Percentiles rank a stretch among this genome's conserved stretches.
phyloP scores from a whole-genome alignment of 805 yeast genomes.

The Isabelozyma heimii region DNA sequence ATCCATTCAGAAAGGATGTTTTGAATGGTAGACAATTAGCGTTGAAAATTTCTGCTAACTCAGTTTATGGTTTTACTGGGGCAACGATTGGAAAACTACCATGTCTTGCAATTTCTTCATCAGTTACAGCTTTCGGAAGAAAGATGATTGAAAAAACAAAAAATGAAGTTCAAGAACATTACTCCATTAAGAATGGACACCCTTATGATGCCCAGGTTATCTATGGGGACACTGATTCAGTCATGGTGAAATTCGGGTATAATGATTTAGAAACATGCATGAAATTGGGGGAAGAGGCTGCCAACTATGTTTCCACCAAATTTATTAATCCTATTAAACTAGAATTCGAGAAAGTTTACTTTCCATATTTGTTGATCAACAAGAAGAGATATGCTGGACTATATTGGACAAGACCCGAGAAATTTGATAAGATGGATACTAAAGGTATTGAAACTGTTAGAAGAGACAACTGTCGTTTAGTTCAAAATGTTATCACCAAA shows the following conservation, averaged over 20 bases:
- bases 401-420: constrained; percentile 92
- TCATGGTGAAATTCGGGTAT: constrained; percentile 95
- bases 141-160: constrained; percentile 94
- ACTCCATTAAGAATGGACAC: constrained; percentile 78
- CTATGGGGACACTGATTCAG: constrained; percentile 99
- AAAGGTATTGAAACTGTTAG: constrained; percentile 98
- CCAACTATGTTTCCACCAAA: constrained; percentile 73
- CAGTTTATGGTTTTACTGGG: constrained; percentile 98
- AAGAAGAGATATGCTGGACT: constrained; percentile 97
- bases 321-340: constrained; percentile 87
- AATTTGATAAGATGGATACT: constrained; percentile 94
- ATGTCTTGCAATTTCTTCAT: constrained; percentile 92
- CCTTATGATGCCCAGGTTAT: constrained; percentile 85
- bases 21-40: constrained; percentile 97
- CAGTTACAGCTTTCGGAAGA: constrained; percentile 94
- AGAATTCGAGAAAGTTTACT: constrained; percentile 95
- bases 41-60: constrained; percentile 92
- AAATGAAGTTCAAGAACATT: constrained; percentile 75
- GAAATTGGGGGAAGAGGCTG: constrained; percentile 93
- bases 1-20: constrained; percentile 90
- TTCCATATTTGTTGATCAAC: constrained; percentile 89
- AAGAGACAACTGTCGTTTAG: constrained; percentile 94
- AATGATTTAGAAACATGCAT: constrained; percentile 78
- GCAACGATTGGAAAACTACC: constrained; percentile 98
- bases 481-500: constrained; percentile 90